These are phyloP conservation scores for Podospora australis DNA, from an alignment of 495 filamentous ascomycete genomes.

Conservation along the genomic window DNA sequence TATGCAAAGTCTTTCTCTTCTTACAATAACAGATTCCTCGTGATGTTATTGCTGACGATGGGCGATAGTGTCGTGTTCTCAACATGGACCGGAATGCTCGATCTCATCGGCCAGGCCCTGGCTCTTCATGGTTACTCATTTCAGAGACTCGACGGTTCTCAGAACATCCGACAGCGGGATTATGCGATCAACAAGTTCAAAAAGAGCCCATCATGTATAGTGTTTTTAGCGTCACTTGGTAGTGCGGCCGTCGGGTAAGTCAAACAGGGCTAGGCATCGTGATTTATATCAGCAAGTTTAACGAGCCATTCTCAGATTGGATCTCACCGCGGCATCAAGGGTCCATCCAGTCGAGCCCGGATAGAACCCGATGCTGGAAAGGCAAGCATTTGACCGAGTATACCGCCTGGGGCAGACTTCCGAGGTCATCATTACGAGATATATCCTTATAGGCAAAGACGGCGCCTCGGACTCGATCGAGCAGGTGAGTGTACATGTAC, in stretches of 20 bases:
- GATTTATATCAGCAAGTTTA: not conserved
- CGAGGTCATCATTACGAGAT: constrained; percentile 26
- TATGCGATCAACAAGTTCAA: not conserved
- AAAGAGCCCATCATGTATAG: not conserved
- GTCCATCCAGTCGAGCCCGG: constrained; percentile 38
- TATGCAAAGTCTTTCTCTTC: no score
- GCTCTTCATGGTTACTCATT: not conserved
- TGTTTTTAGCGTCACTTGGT: not conserved
- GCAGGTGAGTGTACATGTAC: not conserved
- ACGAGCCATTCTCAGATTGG: constrained; percentile 1
- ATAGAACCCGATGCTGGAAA: constrained; percentile 40
- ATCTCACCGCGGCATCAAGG: constrained; percentile 31
- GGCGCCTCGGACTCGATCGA: not conserved
- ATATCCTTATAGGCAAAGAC: no score
- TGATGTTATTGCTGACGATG: no score
- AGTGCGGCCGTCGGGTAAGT: not conserved
- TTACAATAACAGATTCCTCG: not conserved
- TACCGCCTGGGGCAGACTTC: constrained; percentile 34
- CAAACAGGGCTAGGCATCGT: not conserved
- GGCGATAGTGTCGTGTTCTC: not conserved
- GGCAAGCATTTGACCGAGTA: constrained; percentile 34
- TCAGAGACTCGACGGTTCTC: not conserved
- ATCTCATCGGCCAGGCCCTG: not conserved
- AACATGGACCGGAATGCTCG: constrained; percentile 3
- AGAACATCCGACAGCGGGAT: not conserved